Percentiles rank a stretch among this genome's conserved stretches.
phyloP scores from a whole-genome alignment of 345 rosid genomes.

The Theobroma cacao region DNA sequence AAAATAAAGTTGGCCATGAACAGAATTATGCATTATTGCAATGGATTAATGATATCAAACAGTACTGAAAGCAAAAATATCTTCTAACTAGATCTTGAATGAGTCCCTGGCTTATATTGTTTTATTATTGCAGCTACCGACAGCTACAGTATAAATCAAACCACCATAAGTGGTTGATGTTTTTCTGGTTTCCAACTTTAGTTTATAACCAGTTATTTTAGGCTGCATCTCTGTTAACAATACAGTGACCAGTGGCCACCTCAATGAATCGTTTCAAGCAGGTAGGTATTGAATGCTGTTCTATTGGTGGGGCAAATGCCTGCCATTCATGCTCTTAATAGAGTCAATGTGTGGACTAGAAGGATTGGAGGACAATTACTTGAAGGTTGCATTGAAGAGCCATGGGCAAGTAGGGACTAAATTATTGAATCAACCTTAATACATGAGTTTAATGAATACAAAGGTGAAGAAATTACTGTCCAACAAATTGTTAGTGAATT shows the following conservation, averaged over 20 bases:
- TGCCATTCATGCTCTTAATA: not conserved
- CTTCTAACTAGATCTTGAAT: not conserved
- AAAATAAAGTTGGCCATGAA: not conserved
- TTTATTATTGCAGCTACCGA: not conserved
- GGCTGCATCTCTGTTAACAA: not conserved
- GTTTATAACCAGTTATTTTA: not conserved
- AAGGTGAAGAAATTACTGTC: not conserved
- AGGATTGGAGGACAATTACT: not conserved
- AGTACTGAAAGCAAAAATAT: not conserved
- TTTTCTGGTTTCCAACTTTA: not conserved
- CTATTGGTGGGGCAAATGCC: not conserved
- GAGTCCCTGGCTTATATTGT: not conserved
- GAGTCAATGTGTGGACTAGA: not conserved
- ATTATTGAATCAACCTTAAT: not conserved
- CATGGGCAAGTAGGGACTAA: not conserved
- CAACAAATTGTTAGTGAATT: not conserved
- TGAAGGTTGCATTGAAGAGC: not conserved
- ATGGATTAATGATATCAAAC: not conserved
- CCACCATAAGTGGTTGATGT: not conserved
- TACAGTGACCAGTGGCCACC: not conserved
- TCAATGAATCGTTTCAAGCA: not conserved
- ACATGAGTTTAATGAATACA: too few species aligned
- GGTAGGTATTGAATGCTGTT: not conserved
- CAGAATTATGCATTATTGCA: not conserved
- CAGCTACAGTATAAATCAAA: not conserved